Base-by-base conservation (phyloP, 1,139 yeast species). In the Kodamaea suecica region DNA sequence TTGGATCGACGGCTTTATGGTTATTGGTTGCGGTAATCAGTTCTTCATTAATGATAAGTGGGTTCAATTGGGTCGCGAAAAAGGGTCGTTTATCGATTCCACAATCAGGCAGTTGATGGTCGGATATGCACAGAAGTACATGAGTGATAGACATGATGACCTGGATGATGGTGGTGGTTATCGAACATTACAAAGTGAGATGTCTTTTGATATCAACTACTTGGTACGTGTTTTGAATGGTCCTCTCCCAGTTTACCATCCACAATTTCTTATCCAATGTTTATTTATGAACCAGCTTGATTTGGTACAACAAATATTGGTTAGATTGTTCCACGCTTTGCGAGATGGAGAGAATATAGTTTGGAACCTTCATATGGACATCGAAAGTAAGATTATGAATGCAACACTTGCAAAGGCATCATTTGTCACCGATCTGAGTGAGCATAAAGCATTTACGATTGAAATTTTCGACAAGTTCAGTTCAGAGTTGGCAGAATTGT, bases 21-120 rank as follows among this genome's bases (percentile, higher is more conserved):
- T 86, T 1, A 77, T 86, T 38, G 97, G 94, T 4, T 73, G 94
- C 14, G 97, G 97, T 1, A 90, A 90, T 54, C 97, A 88, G 54
- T 71, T 90, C 33, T 87, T 84, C 49, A 73, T 88, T 34, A 86
- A 84, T 42, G 95, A 87, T 52, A 80, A 83, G 47, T 63, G 74
- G 69, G 59, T 70, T 10, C 53, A 56, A 33, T 41, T 70, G 29
- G 69, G 63, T 1, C 48, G 55, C 2, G 47, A 57, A 4, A 44
- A 48, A 15, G 53, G 53, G 33, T 48, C 40, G 12, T 49, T 54
- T 5, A 50, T 70, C 11, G 67, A 66, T 39, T 49, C 60, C 13
- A 64, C 63, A 9, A 65, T 69, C 23, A 50, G 64, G 31, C 69
- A 71, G 37, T 63, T 86, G 37, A 80, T 86, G 60, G 60, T 73